These are phyloP conservation scores for Macrophomina pseudophaseolina DNA, from an alignment of 2,329 filamentous ascomycete genomes.

Conservation along the genomic window DNA sequence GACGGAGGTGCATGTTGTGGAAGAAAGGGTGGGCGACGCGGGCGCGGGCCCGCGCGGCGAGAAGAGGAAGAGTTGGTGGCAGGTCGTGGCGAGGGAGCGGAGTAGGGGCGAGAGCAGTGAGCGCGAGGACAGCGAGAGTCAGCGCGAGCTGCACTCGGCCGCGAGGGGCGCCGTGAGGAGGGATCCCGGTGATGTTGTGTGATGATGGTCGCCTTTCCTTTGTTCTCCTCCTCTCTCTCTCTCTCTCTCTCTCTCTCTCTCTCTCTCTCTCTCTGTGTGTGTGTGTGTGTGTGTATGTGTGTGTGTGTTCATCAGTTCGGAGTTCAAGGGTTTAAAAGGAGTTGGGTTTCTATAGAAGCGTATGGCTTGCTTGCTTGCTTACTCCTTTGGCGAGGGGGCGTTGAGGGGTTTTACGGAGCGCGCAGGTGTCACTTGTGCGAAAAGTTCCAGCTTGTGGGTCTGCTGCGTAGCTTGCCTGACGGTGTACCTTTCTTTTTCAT, in stretches of 20 bases:
- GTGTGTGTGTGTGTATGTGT: too few species aligned
- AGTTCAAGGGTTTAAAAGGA: too few species aligned
- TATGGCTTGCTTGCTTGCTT: background rate
- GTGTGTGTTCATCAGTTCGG: too few species aligned
- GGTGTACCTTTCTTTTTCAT: background rate
- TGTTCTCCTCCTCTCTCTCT: too few species aligned
- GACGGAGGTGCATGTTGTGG: background rate
- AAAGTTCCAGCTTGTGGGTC: background rate
- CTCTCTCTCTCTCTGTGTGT: too few species aligned
- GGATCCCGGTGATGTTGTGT: background rate
- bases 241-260: too few species aligned
- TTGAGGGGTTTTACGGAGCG: background rate
- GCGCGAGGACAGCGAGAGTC: conserved; percentile 7
- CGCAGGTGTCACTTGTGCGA: background rate
- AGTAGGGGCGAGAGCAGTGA: background rate
- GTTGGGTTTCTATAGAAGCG: background rate
- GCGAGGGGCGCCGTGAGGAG: background rate
- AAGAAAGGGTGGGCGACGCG: background rate
- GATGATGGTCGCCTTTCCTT: too few species aligned
- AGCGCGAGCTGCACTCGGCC: background rate
- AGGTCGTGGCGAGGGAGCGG: background rate
- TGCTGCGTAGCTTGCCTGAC: background rate
- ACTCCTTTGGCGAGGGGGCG: background rate
- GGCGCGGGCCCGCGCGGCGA: background rate
- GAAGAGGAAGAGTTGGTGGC: conserved; percentile 17